Conservation (phyloP, 495 filamentous ascomycete species). For the Margaritispora aquatica region DNA sequence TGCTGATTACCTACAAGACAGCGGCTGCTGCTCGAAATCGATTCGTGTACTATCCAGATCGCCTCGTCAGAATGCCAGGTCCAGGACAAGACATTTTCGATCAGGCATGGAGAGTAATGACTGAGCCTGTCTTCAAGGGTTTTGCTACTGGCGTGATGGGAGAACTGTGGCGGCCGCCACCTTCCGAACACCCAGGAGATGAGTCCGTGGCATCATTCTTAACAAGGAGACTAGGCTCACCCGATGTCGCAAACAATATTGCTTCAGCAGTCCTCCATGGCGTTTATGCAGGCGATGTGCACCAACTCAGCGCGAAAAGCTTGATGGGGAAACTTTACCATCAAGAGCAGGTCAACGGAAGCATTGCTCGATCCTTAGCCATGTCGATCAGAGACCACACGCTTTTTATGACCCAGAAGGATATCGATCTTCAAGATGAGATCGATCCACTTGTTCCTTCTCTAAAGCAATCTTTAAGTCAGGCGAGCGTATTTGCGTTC, state of each 20-base stretch:
- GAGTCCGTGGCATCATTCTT: constrained; percentile 71
- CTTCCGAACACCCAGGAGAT: constrained; percentile 38
- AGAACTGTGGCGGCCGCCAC: constrained; percentile 16
- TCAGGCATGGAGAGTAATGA: constrained; percentile 31
- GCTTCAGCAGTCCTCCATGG: constrained; percentile 79
- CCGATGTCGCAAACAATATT: constrained; percentile 62
- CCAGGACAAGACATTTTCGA: constrained; percentile 27
- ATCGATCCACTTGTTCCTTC: not conserved
- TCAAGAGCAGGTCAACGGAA: not conserved
- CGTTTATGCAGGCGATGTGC: constrained; percentile 89
- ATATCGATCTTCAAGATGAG: not conserved
- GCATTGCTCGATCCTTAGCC: not conserved
- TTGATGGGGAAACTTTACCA: constrained; percentile 40
- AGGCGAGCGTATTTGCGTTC: constrained; percentile 51
- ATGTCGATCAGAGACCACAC: not conserved
- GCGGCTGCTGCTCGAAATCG: constrained; percentile 52
- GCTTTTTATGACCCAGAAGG: not conserved
- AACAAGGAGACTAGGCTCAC: constrained; percentile 43
- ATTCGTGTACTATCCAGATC: constrained; percentile 92
- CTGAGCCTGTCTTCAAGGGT: constrained; percentile 60
- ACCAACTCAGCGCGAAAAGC: constrained; percentile 65
- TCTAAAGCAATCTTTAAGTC: not conserved
- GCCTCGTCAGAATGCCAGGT: constrained; percentile 65
- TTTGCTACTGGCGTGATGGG: constrained; percentile 35
- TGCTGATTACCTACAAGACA: constrained; percentile 48